Percentiles rank a stretch among this genome's conserved stretches.
phyloP scores from a whole-genome alignment of 2,329 filamentous ascomycete species.

The Nectriaceae sp. region DNA sequence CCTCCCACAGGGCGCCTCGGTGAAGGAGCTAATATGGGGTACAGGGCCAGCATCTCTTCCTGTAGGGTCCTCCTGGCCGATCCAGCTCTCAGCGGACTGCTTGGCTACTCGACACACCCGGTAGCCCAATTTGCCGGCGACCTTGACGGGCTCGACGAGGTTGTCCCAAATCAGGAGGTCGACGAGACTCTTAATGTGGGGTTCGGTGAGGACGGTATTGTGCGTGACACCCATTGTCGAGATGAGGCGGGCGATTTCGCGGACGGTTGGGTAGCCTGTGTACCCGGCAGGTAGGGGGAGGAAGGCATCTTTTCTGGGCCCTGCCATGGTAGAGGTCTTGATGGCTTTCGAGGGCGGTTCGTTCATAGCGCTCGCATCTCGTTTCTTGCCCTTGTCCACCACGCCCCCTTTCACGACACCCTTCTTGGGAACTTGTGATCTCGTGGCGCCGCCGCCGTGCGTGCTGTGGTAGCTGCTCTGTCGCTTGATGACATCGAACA shows the following conservation, averaged over 20 bases:
- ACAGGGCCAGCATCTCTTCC: conserved; percentile 42
- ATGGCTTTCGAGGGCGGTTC: conserved; percentile 32
- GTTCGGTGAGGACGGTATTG: conserved; percentile 68
- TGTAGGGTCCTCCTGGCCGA: conserved; percentile 39
- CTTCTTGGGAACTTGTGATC: conserved; percentile 56
- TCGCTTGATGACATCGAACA: conserved; percentile 72
- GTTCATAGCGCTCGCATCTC: conserved; percentile 45
- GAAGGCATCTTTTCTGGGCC: conserved; percentile 39
- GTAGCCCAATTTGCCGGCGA: conserved; percentile 53
- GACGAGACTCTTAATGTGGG: conserved; percentile 81
- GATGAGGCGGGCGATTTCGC: conserved; percentile 75
- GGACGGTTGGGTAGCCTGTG: conserved; percentile 76
- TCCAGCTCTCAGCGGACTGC: conserved; percentile 44
- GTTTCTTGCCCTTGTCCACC: conserved; percentile 50
- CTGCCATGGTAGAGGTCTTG: conserved; percentile 22
- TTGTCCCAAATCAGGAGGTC: conserved; percentile 90
- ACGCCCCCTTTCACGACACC: conserved; percentile 53
- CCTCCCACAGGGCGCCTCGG: conserved; percentile 84
- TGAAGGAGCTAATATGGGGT: conserved; percentile 69
- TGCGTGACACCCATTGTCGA: conserved; percentile 69
- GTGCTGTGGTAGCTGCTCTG: conserved; percentile 68
- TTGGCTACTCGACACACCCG: conserved; percentile 52
- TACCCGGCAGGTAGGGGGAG: conserved; percentile 66
- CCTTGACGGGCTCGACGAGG: conserved; percentile 68
- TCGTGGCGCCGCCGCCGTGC: conserved; percentile 32